These are phyloP conservation scores for Elaeis oleifera DNA, from an alignment of 202 grass and related monocot genomes.

Conservation along the genomic window DNA sequence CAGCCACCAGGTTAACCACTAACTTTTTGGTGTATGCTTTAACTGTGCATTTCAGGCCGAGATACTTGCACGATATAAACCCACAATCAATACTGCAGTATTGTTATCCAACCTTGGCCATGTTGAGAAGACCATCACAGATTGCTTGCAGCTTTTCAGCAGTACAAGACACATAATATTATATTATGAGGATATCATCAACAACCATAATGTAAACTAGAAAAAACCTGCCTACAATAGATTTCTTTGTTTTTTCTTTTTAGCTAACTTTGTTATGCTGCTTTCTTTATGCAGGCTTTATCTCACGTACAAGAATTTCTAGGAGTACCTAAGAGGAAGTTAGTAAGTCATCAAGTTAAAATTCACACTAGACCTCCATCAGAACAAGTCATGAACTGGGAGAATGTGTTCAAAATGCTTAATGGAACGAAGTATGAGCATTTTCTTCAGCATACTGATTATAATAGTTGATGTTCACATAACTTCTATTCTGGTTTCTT, in stretches of 20 bases:
- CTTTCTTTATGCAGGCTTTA: slow-evolving; percentile 42
- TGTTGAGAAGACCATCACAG: slow-evolving; percentile 50
- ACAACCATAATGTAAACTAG: slow-evolving; percentile 42
- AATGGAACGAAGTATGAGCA: slow-evolving; percentile 52
- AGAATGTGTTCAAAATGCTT: slow-evolving; percentile 53
- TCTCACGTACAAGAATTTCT: slow-evolving; percentile 58
- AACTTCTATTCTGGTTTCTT: background rate
- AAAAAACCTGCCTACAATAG: background rate
- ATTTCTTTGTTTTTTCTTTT: background rate
- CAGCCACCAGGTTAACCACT: too few species aligned
- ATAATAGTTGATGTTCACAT: slow-evolving; percentile 13
- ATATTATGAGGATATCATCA: slow-evolving; percentile 78
- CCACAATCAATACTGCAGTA: slow-evolving; percentile 46
- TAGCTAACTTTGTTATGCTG: background rate
- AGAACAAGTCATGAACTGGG: slow-evolving; percentile 56
- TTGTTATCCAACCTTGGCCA: slow-evolving; percentile 50
- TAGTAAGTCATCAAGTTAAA: slow-evolving; percentile 83
- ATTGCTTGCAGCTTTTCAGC: slow-evolving; percentile 57
- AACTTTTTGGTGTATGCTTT: background rate
- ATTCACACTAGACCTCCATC: slow-evolving; percentile 70
- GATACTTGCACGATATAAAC: slow-evolving; percentile 88
- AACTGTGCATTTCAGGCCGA: slow-evolving; percentile 51
- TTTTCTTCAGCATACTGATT: slow-evolving; percentile 71
- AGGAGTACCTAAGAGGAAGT: slow-evolving; percentile 38
- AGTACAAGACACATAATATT: slow-evolving; percentile 55